phyloP scores from a whole-genome alignment of 208 protist genomes.

The Leishmania tropica region DNA sequence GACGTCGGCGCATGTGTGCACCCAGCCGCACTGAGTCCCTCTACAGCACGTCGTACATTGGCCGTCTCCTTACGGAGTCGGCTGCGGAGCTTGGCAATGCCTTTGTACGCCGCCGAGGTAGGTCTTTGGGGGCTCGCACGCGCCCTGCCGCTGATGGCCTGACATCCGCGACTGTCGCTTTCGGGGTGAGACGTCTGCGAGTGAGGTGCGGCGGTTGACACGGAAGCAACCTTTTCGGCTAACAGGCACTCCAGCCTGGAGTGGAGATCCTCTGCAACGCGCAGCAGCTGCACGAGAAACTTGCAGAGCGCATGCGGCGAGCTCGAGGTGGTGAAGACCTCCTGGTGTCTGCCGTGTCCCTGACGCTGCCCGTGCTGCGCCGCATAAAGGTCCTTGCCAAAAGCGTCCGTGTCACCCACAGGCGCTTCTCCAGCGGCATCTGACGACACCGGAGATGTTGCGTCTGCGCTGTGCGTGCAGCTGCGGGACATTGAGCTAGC shows the following conservation, averaged over 20 bases:
- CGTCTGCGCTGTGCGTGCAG: background rate
- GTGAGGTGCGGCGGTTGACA: background rate
- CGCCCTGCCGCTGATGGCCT: background rate
- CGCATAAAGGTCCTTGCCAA: background rate
- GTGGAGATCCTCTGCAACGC: slow-evolving; percentile 19
- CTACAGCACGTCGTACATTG: slow-evolving; percentile 15
- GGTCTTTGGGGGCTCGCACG: background rate
- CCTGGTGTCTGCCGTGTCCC: background rate
- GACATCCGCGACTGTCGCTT: background rate
- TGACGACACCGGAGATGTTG: background rate
- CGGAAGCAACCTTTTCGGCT: background rate
- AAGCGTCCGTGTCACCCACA: background rate
- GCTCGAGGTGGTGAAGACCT: slow-evolving; percentile 12
- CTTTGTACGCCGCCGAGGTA: slow-evolving; percentile 4
- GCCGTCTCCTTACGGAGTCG: slow-evolving; percentile 30
- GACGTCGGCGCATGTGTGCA: background rate
- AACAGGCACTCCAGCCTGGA: background rate
- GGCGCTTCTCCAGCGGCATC: background rate
- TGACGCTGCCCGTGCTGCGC: background rate
- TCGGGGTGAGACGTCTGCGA: background rate
- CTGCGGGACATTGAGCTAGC: background rate
- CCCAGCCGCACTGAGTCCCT: slow-evolving; percentile 14
- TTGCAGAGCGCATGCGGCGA: slow-evolving; percentile 5
- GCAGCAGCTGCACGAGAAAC: slow-evolving; percentile 10
- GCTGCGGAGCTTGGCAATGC: slow-evolving; percentile 27